phyloP scores from a whole-genome alignment of 441 rosid species.

The Eutrema salsugineum region DNA sequence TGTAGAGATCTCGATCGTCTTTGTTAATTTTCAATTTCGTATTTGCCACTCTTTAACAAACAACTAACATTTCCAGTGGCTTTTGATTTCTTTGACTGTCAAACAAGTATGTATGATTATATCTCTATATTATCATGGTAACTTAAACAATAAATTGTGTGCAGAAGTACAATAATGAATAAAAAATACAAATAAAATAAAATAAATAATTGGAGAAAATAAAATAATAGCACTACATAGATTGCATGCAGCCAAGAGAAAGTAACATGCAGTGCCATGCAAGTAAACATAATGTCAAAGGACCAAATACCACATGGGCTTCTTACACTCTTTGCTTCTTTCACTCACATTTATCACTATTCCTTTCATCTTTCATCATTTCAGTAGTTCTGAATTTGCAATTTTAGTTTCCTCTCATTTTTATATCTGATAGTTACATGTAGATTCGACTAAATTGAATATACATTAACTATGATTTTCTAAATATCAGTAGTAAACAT shows the following conservation, averaged over 20 bases:
- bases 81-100: slow-evolving; percentile 25
- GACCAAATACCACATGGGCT: slow-evolving; percentile 32
- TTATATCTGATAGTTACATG: background rate
- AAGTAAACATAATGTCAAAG: slow-evolving; percentile 30
- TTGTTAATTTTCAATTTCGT: background rate
- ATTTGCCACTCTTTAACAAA: background rate
- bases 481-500: background rate
- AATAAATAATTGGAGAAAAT: background rate
- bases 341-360: slow-evolving; percentile 27
- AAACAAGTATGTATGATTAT: slow-evolving; percentile 31
- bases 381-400: slow-evolving; percentile 8
- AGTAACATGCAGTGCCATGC: slow-evolving; percentile 37
- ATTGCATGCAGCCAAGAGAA: slow-evolving; percentile 28
- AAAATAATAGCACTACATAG: slow-evolving; percentile 8
- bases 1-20: background rate
- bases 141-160: slow-evolving; percentile 14
- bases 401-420: background rate
- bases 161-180: slow-evolving; percentile 1
- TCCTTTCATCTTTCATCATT: slow-evolving; percentile 24
- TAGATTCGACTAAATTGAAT: background rate
- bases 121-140: slow-evolving; percentile 22
- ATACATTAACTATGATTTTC: background rate
- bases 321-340: slow-evolving; percentile 33
- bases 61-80: background rate
- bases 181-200: background rate